Evolutionary conservation across 1,139 yeast species (phyloP), one percentile per base, ranked within the genome.

Genomic region (Debaryomyces nepalensis): DNA sequence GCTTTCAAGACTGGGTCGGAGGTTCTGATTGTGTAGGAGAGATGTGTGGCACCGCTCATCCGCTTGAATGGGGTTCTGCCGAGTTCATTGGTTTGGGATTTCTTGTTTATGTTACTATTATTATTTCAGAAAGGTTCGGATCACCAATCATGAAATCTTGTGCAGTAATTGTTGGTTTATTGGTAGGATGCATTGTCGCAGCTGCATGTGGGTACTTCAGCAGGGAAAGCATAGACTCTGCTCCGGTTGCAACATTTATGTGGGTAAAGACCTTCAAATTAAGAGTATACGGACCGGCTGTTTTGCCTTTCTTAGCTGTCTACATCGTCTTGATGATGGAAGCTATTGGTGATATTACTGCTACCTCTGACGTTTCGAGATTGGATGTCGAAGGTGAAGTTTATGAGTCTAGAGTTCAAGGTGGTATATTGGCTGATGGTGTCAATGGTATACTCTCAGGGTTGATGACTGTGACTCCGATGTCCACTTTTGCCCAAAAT

Each of bases 111-210:
- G 73, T 81, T 22, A 70, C 88, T 7, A 88, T 90, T 54, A 75
- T 89, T 43, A 48, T 87, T 26, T 78, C 86, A 51, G 97, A 90
- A 63, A 81, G 81, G 58, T 89, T 87, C 75, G 97, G 97, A 22
- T 81, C 96, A n/a, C 97, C 97, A 44, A 85, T 89, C 53, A 86
- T 89, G 95, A 87, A 86, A 61, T 86, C 96, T 6, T 87, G 96
- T 73, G 93, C 96, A 0, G 96, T 89, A 37, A 86, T 89, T 51
- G 67, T 84, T 32, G 97, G 97, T 38, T 73, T 89, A 47, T 67
- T 89, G 40, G 81, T 88, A 33, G 97, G 97, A 29, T 88, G 96
- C 70, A 87, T 89, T 48, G 95, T 89, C 42, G 95, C 95, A 30
- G 95, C 93, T 42, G 96, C 93, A 8, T 79, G 87, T 63, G 95